These are phyloP conservation scores for Dictyostelium intermedium DNA, from an alignment of 78 protist species.

Conservation along the genomic window DNA sequence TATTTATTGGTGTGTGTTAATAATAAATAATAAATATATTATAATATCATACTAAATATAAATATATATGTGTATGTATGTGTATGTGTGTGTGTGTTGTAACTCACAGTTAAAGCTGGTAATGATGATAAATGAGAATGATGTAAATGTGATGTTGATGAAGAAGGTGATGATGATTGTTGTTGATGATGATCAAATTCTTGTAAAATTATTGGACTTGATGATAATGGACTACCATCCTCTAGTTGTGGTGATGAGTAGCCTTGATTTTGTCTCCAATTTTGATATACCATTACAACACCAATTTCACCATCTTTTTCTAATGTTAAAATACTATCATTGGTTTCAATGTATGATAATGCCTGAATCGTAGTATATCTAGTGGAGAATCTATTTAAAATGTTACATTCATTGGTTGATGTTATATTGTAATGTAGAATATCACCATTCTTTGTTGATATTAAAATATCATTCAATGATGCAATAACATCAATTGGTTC, in stretches of 20 bases:
- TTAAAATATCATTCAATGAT: slow-evolving; percentile 55
- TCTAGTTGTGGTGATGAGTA: background rate
- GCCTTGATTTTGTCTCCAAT: slow-evolving; percentile 73
- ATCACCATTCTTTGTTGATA: slow-evolving; percentile 54
- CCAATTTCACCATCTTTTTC: slow-evolving; percentile 48
- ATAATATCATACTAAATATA: too few relatives aligned
- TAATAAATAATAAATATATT: background rate
- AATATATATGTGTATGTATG: too few relatives aligned
- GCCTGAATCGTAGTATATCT: background rate
- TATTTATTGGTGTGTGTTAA: background rate
- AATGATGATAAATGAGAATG: background rate
- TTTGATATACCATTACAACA: slow-evolving; percentile 67
- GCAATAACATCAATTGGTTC: slow-evolving; percentile 58
- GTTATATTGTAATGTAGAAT: slow-evolving; percentile 44
- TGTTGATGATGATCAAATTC: background rate
- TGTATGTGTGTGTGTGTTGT: background rate
- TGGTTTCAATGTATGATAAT: slow-evolving; percentile 22
- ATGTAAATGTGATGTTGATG: background rate
- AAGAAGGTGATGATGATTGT: background rate
- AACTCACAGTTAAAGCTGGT: background rate
- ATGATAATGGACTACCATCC: slow-evolving; percentile 11
- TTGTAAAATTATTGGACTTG: background rate
- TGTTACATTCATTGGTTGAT: background rate
- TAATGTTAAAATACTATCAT: slow-evolving; percentile 53
- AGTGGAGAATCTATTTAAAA: slow-evolving; percentile 34